Conservation (phyloP, 805 yeast genomes). For the Kuraishia hungarica region DNA sequence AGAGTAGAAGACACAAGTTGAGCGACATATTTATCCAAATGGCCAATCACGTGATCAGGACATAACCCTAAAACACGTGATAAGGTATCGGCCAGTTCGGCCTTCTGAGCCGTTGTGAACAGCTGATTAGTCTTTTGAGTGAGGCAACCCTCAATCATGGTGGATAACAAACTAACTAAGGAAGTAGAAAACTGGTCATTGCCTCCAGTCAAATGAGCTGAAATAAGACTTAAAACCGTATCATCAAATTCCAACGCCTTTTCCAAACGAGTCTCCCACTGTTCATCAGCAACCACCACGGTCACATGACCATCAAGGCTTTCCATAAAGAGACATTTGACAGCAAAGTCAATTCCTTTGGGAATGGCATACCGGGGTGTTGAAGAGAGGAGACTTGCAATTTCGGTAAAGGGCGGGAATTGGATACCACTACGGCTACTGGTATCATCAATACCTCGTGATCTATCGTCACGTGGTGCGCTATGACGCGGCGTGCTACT, state of each 20-base stretch:
- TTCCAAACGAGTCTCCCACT: constrained; percentile 64
- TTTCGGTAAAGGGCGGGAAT: constrained; percentile 48
- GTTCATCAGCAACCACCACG: constrained; percentile 58
- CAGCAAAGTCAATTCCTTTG: constrained; percentile 41
- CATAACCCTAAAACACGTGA: neutral
- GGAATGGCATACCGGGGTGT: constrained; percentile 24
- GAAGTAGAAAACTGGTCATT: constrained; percentile 1
- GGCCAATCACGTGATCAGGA: neutral
- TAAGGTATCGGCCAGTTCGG: neutral
- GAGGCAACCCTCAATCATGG: constrained; percentile 5
- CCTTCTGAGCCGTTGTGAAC: neutral
- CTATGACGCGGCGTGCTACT: too few relatives aligned
- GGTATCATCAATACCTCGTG: too few relatives aligned
- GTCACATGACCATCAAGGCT: constrained; percentile 44
- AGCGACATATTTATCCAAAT: neutral
- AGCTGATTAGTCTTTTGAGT: constrained; percentile 5
- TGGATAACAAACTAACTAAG: neutral
- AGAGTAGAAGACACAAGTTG: neutral
- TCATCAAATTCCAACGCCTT: constrained; percentile 61
- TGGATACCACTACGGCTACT: constrained; percentile 27
- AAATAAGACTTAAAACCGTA: constrained; percentile 28
- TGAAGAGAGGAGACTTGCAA: constrained; percentile 23
- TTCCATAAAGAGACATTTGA: constrained; percentile 58
- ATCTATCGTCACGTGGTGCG: neutral
- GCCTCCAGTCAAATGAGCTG: constrained; percentile 9